Evolutionary conservation across 352 stramenopile species (phyloP), one percentile per base, ranked within the genome.

Genomic region (Halophytophthora batemanensis): DNA sequence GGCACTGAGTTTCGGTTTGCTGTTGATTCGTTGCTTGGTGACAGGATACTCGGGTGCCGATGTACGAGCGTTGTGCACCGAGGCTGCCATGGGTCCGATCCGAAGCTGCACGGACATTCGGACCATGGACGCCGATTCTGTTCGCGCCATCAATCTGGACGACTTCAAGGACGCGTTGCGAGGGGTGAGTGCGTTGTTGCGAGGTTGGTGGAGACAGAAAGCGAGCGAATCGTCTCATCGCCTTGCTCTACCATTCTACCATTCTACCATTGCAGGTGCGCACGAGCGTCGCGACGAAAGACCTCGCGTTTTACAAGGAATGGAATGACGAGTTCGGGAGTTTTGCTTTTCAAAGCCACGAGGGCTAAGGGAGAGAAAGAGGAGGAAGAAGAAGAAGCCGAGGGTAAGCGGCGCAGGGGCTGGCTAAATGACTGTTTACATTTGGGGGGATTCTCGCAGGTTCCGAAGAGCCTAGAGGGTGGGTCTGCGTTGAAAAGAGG

Each of bases 61-160:
- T 70, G 79, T 99, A 19, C 94, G 94, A 33, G 85, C 92, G n/a
- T 69, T 99, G 19, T 99, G 95, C 59, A 97, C 83, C 0, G 97
- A 99, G 57, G 98, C 97, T 23, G 94, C 97, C 6, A 98, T 99
- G 95, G 96, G 95, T 13, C 97, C 97, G 2, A 94, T 99, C 42
- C 82, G 68, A 48, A 86, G 66, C 15, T 89, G 82, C 39, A 48
- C 51, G 1, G 80, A 91, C 53, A 96, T 97, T 51, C 76, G 82
- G 31, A 94, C 80, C 12, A 96, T 98, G 64, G 77, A 93, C 45
- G 73, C 86, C 2, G 63, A 93, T 38, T 86, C 94, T 12, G 74
- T 99, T 25, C 95, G 96, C 19, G 82, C 96, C 3, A 99, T 99
- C 56, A 87, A 74, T 19, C 86, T 94, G 38, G 83, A 95, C 25